Evolutionary conservation across 2,329 filamentous ascomycete genomes (phyloP).

Genomic region (Phialocephala subalpina): DNA sequence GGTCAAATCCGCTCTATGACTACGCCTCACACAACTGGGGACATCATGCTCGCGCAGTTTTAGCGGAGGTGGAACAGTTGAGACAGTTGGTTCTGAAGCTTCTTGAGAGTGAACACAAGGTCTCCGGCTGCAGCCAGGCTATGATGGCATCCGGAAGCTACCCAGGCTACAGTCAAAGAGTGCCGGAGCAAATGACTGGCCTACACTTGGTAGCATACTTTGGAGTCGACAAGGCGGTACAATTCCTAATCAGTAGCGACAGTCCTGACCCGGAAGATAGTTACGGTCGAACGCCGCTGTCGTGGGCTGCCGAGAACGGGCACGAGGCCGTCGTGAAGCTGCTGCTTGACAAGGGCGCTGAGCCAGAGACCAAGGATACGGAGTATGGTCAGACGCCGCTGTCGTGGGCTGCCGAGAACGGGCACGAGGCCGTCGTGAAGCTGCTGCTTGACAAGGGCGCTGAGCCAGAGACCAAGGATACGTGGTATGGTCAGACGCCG

Average conservation of each 20-base stretch:
- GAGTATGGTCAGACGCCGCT: no score
- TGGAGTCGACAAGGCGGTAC: conserved; percentile 27
- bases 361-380: no score
- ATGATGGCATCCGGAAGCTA: conserved; percentile 10
- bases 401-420: no score
- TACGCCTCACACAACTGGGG: conserved; percentile 48
- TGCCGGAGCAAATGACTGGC: conserved; percentile 32
- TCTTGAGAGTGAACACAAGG: conserved; percentile 27
- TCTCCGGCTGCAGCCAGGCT: conserved; percentile 31
- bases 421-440: no score
- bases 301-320: no score
- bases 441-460: no score
- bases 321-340: no score
- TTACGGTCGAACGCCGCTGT: no score
- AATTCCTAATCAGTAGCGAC: conserved; percentile 21
- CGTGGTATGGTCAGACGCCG: no score
- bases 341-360: no score
- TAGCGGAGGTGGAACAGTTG: conserved; percentile 1
- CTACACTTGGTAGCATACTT: conserved; percentile 41
- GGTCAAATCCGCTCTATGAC: conserved; percentile 38
- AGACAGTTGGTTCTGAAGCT: conserved; percentile 25
- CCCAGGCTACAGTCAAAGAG: conserved; percentile 16
- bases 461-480: no score
- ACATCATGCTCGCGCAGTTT: conserved; percentile 40
- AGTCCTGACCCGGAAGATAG: conserved; percentile 17